Evolutionary conservation across 2,329 filamentous ascomycete species (phyloP).

Genomic region (Nannizziopsis arthrosporioides): DNA sequence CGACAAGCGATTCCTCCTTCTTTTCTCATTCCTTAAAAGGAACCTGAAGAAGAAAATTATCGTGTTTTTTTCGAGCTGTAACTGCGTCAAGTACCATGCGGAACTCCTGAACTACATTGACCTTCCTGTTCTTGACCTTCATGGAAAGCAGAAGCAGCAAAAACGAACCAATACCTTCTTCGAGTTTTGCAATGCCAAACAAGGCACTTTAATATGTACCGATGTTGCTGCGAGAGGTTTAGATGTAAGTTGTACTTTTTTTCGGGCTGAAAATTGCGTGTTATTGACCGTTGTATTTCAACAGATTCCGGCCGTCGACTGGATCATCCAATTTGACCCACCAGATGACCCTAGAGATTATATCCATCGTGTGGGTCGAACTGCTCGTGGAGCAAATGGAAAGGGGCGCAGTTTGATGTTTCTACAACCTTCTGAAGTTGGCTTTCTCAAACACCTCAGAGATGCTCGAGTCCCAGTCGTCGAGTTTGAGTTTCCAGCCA

Average conservation of each 20-base stretch:
- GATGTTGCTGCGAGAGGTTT: constrained; percentile 91
- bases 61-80: constrained; percentile 87
- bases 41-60: constrained; percentile 95
- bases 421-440: constrained; percentile 80
- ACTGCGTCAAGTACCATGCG: constrained; percentile 89
- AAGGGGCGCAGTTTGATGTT: constrained; percentile 89
- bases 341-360: constrained; percentile 85
- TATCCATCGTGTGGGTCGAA: constrained; percentile 92
- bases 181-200: constrained; percentile 77
- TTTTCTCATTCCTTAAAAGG: constrained; percentile 88
- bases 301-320: constrained; percentile 84
- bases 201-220: constrained; percentile 86
- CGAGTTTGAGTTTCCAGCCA: constrained; percentile 87
- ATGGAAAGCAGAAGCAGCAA: constrained; percentile 97
- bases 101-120: constrained; percentile 98
- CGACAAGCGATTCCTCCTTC: constrained; percentile 82
- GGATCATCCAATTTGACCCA: constrained; percentile 91
- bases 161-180: constrained; percentile 99
- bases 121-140: constrained; percentile 71
- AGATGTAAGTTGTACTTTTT: constrained; percentile 50
- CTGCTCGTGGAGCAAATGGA: constrained; percentile 68
- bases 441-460: constrained; percentile 84
- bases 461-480: constrained; percentile 84
- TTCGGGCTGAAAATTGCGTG: background rate
- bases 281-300: constrained; percentile 9